Evolutionary conservation across 202 grass and related monocot species (phyloP).

Genomic region (Zoysia matrella): DNA sequence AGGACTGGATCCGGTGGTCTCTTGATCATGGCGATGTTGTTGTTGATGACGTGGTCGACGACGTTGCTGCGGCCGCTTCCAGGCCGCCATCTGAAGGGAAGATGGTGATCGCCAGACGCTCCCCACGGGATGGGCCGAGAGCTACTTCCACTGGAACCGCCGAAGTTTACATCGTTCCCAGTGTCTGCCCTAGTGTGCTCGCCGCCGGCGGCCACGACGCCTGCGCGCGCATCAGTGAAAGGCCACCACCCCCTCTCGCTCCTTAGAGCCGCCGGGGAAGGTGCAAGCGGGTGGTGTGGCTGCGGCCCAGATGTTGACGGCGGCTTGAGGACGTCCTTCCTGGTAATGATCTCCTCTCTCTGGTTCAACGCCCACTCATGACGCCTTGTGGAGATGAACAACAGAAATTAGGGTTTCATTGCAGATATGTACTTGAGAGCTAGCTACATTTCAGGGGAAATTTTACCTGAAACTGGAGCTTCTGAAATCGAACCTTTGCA

Average conservation of each 20-base stretch:
- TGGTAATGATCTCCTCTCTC: constrained; percentile 40
- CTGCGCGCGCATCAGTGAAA: background rate
- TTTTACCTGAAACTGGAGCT: constrained; percentile 56
- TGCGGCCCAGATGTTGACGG: constrained; percentile 4
- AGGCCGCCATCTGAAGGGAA: constrained; percentile 49
- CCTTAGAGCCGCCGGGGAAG: background rate
- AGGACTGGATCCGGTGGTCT: constrained; percentile 49
- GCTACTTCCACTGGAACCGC: constrained; percentile 38
- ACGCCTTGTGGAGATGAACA: constrained; percentile 34
- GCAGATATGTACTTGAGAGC: background rate
- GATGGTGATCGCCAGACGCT: constrained; percentile 18
- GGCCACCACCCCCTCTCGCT: constrained; percentile 42
- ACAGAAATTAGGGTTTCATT: constrained; percentile 48
- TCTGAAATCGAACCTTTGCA: constrained; percentile 64
- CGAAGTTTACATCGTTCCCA: constrained; percentile 30
- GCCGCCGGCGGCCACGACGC: background rate
- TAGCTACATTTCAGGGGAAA: background rate
- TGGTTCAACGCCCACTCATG: constrained; percentile 68
- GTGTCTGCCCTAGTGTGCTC: constrained; percentile 20
- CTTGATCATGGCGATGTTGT: constrained; percentile 31
- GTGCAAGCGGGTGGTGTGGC: constrained; percentile 50
- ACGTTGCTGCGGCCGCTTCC: constrained; percentile 13
- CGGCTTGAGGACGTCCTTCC: constrained; percentile 46
- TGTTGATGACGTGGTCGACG: background rate
- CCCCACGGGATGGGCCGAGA: constrained; percentile 13